A percentile compares a stretch with the other conserved stretches of the same genome.
Evolutionary conservation across 345 rosid genomes (phyloP).

Genomic region (Acer negundo): DNA sequence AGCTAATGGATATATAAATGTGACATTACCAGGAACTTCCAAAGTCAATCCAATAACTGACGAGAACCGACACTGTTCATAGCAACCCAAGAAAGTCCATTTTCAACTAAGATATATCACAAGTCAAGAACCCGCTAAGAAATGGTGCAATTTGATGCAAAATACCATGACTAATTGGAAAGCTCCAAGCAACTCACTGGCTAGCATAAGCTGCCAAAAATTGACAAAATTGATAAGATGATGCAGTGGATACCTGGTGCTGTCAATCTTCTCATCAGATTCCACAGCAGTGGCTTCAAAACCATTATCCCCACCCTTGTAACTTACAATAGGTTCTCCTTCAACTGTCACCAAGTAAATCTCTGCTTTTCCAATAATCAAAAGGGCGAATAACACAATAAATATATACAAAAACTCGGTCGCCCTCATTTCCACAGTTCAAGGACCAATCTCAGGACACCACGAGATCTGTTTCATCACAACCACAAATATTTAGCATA

Average conservation of each 20-base stretch:
- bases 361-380: conserved; percentile 56
- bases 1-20: background rate
- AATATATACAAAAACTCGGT: conserved; percentile 28
- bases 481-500: conserved; percentile 5
- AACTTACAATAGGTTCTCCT: conserved; percentile 91
- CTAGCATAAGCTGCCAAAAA: conserved; percentile 6
- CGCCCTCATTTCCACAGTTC: conserved; percentile 31
- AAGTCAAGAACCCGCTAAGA: conserved; percentile 13
- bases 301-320: conserved; percentile 83
- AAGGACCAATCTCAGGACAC: conserved; percentile 14
- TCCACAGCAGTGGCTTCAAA: conserved; percentile 90
- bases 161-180: background rate
- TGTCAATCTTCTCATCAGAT: conserved; percentile 82
- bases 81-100: conserved; percentile 3
- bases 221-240: background rate
- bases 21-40: background rate
- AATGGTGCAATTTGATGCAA: background rate
- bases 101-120: conserved; percentile 12
- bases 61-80: conserved; percentile 1
- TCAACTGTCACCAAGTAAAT: conserved; percentile 81
- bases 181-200: background rate
- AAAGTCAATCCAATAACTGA: conserved; percentile 13
- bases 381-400: conserved; percentile 36
- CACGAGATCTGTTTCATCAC: conserved; percentile 43
- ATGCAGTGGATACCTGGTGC: conserved; percentile 52